These are phyloP conservation scores for Malus hybrid DNA, from an alignment of 331 rosid genomes.

Conservation along the genomic window DNA sequence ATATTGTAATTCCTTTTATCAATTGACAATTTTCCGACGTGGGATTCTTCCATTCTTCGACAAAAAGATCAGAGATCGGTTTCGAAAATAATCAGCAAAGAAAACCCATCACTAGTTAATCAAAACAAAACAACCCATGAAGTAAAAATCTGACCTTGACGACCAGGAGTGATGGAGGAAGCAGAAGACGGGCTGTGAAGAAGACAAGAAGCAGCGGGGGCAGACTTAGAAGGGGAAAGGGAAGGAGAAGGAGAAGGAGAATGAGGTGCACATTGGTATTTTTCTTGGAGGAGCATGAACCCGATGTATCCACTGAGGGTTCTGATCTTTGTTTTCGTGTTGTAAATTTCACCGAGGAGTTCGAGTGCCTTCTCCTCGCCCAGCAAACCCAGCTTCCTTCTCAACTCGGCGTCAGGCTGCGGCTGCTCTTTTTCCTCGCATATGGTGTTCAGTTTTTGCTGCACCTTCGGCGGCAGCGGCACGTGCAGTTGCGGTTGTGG, in stretches of 20 bases:
- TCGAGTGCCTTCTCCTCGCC: slow-evolving; percentile 32
- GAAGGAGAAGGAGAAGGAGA: background rate
- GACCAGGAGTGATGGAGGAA: background rate
- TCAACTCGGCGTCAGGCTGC: background rate
- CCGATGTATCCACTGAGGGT: slow-evolving; percentile 4
- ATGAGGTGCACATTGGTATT: background rate
- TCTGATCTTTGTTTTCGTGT: background rate
- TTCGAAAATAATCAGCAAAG: background rate
- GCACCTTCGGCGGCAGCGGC: slow-evolving; percentile 35
- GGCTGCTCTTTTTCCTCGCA: slow-evolving; percentile 19
- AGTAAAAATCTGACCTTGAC: background rate
- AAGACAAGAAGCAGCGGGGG: background rate
- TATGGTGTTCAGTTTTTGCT: slow-evolving; percentile 12
- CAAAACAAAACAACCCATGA: background rate
- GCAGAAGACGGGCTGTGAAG: background rate
- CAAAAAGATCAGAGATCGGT: background rate
- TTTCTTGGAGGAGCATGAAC: slow-evolving; percentile 8
- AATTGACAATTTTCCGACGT: background rate
- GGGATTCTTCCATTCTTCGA: background rate
- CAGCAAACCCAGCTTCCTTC: slow-evolving; percentile 3
- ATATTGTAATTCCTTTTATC: background rate
- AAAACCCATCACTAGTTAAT: background rate
- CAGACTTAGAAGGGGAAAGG: background rate
- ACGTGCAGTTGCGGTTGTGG: background rate
- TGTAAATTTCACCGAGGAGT: background rate